Evolutionary conservation across 140 eudicot species (phyloP), one percentile per base, ranked within the genome.

Genomic region (Bidens hawaiensis): DNA sequence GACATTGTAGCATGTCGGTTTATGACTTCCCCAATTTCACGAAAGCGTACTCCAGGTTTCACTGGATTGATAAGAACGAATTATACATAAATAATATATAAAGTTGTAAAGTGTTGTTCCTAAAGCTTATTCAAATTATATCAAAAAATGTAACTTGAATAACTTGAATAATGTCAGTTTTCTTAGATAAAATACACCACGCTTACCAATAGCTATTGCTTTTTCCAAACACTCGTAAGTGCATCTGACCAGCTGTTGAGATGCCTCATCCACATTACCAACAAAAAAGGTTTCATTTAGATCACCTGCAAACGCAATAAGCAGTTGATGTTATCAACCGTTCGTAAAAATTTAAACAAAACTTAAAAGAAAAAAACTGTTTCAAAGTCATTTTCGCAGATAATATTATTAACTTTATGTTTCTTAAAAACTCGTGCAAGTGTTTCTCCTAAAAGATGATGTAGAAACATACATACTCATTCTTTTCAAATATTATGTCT

Each of bases 1-100:
- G 99, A 82, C 99, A 91, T 91, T 12, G 85, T 70, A 64, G 99
- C 96, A 79, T 91, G 96, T 38, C 99, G 81, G 65, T 72, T 87
- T 42, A 91, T 69, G 54, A 91, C 68, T 79, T 91, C 99, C 56
- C 96, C 99, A 58, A 91, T 77, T 80, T 91, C 99, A 42, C 99
- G 84, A 68, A 82, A 91, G 15, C 99, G 90, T 34, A 91, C 85
- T 60, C 99, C 99, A 65, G 99, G 99, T 79, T 88, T 91, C 55
- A 85, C 96, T 90, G 62, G 4, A 26, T n/a, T n/a, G n/a, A n/a
- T n/a, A n/a, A n/a, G n/a, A n/a, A 72, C 15, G 13, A 64, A 16
- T 49, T 60, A 46, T 25, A 46, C 4, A 53, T 25, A 25, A 4
- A 33, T 4, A 4, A 28, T 2, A 38, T 6, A n/a, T n/a, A n/a